These are phyloP conservation scores for Macrolepiota dolichaula DNA, from an alignment of 768 basidiomycete species.

Conservation along the genomic window DNA sequence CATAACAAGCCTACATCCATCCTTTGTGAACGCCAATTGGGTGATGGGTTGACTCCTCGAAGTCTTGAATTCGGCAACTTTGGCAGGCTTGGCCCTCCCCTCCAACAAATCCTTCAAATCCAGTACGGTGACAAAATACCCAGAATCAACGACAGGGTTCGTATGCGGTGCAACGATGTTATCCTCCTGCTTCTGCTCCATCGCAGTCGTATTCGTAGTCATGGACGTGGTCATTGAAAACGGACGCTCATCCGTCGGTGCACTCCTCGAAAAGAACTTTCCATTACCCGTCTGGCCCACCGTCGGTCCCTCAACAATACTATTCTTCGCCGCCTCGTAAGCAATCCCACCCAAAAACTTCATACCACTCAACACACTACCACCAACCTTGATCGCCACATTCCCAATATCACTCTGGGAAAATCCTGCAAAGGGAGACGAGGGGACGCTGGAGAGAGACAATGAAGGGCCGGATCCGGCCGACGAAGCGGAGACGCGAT, in stretches of 20 bases:
- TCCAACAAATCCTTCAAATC: conserved; percentile 36
- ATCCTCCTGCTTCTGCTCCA: no score
- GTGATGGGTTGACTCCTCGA: conserved; percentile 46
- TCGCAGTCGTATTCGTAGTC: neutral
- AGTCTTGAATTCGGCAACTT: conserved; percentile 46
- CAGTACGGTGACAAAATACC: conserved; percentile 51
- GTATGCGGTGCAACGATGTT: conserved; percentile 22
- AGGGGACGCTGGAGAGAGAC: conserved; percentile 17
- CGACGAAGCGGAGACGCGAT: conserved; percentile 3
- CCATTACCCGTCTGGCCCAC: neutral
- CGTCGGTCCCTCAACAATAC: conserved; percentile 26
- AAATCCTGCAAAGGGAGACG: conserved; percentile 13
- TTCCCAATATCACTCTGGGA: conserved; percentile 49
- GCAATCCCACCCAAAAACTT: conserved; percentile 62
- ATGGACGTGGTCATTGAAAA: neutral
- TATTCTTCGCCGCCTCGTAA: conserved; percentile 43
- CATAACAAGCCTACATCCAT: conserved; percentile 51
- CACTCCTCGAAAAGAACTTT: conserved; percentile 60
- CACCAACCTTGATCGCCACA: conserved; percentile 57
- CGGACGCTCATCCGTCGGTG: conserved; percentile 40
- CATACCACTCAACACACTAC: conserved; percentile 61
- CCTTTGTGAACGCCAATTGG: conserved; percentile 44
- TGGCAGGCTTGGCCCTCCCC: conserved; percentile 14
- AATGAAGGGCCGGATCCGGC: conserved; percentile 13
- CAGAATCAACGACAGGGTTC: conserved; percentile 21